A percentile compares a stretch with the other conserved stretches of the same genome.
Evolutionary conservation across 2,329 filamentous ascomycete species (phyloP).

Genomic region (Pseudogymnoascus sp.): DNA sequence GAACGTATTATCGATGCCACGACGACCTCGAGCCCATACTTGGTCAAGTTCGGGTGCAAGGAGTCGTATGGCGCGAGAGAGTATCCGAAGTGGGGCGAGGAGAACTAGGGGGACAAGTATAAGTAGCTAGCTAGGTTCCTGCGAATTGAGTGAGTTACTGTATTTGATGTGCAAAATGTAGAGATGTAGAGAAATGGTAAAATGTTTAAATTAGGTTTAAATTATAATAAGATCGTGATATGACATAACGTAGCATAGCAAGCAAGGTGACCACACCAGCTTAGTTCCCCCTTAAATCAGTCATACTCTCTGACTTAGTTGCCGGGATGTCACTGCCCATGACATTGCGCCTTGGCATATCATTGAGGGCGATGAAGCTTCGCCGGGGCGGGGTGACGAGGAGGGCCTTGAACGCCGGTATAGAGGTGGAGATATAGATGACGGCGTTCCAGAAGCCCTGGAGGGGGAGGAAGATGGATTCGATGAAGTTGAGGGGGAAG

Average conservation of each 20-base stretch:
- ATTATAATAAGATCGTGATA: neutral
- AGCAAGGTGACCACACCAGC: neutral
- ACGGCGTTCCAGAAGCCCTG: constrained; percentile 79
- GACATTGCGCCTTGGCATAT: neutral
- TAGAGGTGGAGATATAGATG: constrained; percentile 60
- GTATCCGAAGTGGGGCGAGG: neutral
- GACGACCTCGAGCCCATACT: neutral
- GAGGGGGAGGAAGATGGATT: constrained; percentile 62
- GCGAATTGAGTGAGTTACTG: neutral
- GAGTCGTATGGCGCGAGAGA: neutral
- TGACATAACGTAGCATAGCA: constrained; percentile 2
- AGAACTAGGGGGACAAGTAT: neutral
- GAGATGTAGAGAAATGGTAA: neutral
- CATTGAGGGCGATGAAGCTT: neutral
- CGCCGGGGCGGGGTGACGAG: neutral
- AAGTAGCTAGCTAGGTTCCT: neutral
- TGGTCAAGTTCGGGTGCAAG: constrained; percentile 1
- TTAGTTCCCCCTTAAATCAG: constrained; percentile 1
- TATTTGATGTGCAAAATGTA: neutral
- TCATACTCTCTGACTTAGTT: constrained; percentile 1
- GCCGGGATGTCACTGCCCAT: neutral
- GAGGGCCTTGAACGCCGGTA: neutral
- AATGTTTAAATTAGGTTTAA: neutral
- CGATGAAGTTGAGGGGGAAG: constrained; percentile 53
- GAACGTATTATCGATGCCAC: neutral